Conservation (phyloP, 352 stramenopile species). For the Phytophthora constricta region DNA sequence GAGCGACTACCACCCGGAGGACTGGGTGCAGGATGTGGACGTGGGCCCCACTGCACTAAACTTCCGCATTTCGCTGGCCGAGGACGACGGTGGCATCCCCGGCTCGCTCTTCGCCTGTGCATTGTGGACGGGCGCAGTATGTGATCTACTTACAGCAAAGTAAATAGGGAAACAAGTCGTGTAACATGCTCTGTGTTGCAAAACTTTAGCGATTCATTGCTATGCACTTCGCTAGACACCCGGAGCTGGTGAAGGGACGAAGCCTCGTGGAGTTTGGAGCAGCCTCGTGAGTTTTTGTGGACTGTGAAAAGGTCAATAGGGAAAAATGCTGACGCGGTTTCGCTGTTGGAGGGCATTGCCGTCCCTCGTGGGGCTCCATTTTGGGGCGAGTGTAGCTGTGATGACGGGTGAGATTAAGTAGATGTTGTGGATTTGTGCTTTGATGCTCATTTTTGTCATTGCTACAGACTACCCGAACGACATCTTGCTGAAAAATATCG, state of each 20-base stretch:
- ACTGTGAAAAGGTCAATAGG: not conserved
- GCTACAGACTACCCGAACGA: slow-evolving; percentile 57
- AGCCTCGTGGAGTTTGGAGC: slow-evolving; percentile 58
- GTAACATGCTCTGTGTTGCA: slow-evolving; percentile 1
- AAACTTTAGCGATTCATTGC: slow-evolving; percentile 44
- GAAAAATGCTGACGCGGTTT: not conserved
- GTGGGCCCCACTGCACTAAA: slow-evolving; percentile 22
- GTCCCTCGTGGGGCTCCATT: slow-evolving; percentile 55
- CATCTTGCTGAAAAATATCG: slow-evolving; percentile 53
- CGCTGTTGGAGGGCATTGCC: slow-evolving; percentile 42
- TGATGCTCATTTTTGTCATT: not conserved
- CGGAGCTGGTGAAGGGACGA: slow-evolving; percentile 32
- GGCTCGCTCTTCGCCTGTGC: slow-evolving; percentile 58
- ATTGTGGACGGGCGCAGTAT: slow-evolving; percentile 56
- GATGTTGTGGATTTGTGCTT: not conserved
- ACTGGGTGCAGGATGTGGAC: slow-evolving; percentile 44
- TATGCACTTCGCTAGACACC: slow-evolving; percentile 50
- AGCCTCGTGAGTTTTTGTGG: slow-evolving; percentile 44
- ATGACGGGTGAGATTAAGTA: slow-evolving; percentile 45
- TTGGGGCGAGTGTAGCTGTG: slow-evolving; percentile 40
- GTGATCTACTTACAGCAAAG: not conserved
- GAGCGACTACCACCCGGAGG: slow-evolving; percentile 46
- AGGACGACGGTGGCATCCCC: slow-evolving; percentile 57
- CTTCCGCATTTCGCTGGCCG: slow-evolving; percentile 52
- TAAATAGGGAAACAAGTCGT: not conserved